Evolutionary conservation across 345 rosid species (phyloP), one percentile per base, ranked within the genome.

Genomic region (Acer campestre): DNA sequence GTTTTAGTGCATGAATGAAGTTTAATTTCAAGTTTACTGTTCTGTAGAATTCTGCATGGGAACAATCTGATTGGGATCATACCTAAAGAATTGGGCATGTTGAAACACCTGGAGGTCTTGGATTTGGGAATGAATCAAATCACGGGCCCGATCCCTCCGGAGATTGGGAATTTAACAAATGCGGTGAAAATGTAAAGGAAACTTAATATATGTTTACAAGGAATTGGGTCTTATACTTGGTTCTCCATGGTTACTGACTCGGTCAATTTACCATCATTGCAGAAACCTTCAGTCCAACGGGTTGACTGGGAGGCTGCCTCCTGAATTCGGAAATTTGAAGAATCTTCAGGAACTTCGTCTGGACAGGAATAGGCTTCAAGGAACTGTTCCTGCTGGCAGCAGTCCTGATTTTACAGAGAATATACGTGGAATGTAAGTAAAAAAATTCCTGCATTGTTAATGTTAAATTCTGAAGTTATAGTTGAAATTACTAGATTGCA

Each of bases 231-330:
- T 55, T 61, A 20, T 77, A 55, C 6, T 71, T 46, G 42, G 68
- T 17, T 70, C 27, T 53, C 29, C 29, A 6, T 71, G 65, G 42
- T 63, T 56, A 73, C 1, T 68, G 73, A 76, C 68, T 29, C 40
- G 7, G 17, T 62, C 56, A n/a, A 68, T 70, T 72, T 58, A 63
- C 73, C 31, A 40, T 58, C 79, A 62, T 73, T 84, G 79, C 89
- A 96, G 99, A 88, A 91, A 94, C 85, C 95, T 96, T 73, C 93
- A 92, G 89, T 88, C 95, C 69, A 96, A 96, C 83, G 97, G 98
- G 66, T 90, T 96, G 78, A 89, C 93, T 1, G 99, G 99, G 25
- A 86, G 67, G 73, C 68, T 96, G 74, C 99, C 98, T 67, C 67
- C 88, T 56, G 97, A 92, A 85, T 83, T 96, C 22, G 93, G 97